Base-by-base conservation (phyloP, 2,329 filamentous ascomycete genomes). In the Bipolaris gigantea region DNA sequence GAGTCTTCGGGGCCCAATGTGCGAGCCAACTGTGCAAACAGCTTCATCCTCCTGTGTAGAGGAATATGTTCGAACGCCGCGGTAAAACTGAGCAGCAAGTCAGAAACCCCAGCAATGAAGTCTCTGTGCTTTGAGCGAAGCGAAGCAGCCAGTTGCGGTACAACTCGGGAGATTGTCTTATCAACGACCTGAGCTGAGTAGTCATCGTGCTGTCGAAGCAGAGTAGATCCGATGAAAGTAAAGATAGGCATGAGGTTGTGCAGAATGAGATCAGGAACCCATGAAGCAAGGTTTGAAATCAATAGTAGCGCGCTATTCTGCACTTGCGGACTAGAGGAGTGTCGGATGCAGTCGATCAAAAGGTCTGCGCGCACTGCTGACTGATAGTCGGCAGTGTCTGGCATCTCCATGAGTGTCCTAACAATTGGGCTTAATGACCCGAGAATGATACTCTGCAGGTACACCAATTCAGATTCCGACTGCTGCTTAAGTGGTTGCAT, bases 161-260 rank as follows among this genome's bases (percentile, higher is more conserved):
- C 90, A 19, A 99, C 92, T 65, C 93, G 89, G 57, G 92, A 90
- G 64, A 99, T 92, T 1, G 94, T 97, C 78, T 85, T 92, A 66
- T 95, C 91, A 53, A 97, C 93, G 30, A 99, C 93, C 72, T 96
- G 90, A 11, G 92, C 92, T 19, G 94, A 97, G 76, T 97, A 97
- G 65, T 97, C 93, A 66, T 99, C 95, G 64, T 90, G 91, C 76
- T 97, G 93, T 44, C 90, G 87, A 45, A 99, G 82, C 18, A 97
- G 88, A 3, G 90, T 96, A 39, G 88, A 89, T 38, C 93, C 92
- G 88, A 97, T 97, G 72, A 97, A 97, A 0, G 94, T 97, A 77
- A 99, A 99, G 48, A 99, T 93, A 11, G 94, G 94, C 94, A 99
- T 99, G 49, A 99, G 90, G 64, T 92, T 97, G 76, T 99, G 93